Base-by-base conservation (phyloP, 805 yeast species). In the Candida ulmi region DNA sequence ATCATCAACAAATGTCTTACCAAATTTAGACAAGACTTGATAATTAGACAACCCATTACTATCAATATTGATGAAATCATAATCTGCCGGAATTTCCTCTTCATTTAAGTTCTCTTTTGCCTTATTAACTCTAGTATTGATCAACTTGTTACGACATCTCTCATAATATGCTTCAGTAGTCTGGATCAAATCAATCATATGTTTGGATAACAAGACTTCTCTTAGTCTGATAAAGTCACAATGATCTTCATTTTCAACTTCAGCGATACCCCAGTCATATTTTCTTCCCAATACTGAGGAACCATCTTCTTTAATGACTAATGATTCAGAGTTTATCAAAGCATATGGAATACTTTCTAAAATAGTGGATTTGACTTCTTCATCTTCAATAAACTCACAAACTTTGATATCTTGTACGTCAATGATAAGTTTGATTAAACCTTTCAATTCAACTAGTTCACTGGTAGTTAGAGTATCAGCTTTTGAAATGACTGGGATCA, bases 191-290 rank as follows among this genome's bases (percentile, higher is more conserved):
- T 88, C 96, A 36, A 84, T 72, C 83, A 87, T 74, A 60, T 86
- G 74, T 17, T 79, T 71, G 18, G 80, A 71, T 61, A 90, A 68
- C 36, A 90, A 63, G 29, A 87, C 61, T 27, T 78, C 72, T 48
- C 86, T 75, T 46, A 90, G 68, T 44, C 69, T 69, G 23, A 61
- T 46, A 54, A 88, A 88, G 57, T 91, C 96, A 61, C 95, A 86
- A 59, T 83, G 88, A 8, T 65, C 60, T 16, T 72, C 74, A 57
- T 87, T 82, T 54, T 85, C 95, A 30, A 86, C 83, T 55, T 88
- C 95, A 12, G 86, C 85, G 17, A 75, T 60, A 1, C 97, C 97
- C 96, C 96, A 90, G 15, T 67, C 71, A 63, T 88, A 90, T 54
- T 72, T 71, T 53, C 96, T 72, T 15, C 93, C 95, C 46, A 83